Percentiles rank a stretch among this genome's conserved stretches.
These are phyloP conservation scores for sunflower (Helianthus annuus) DNA, from an alignment of 129 eudicot species.

Conservation along the genomic window DNA sequence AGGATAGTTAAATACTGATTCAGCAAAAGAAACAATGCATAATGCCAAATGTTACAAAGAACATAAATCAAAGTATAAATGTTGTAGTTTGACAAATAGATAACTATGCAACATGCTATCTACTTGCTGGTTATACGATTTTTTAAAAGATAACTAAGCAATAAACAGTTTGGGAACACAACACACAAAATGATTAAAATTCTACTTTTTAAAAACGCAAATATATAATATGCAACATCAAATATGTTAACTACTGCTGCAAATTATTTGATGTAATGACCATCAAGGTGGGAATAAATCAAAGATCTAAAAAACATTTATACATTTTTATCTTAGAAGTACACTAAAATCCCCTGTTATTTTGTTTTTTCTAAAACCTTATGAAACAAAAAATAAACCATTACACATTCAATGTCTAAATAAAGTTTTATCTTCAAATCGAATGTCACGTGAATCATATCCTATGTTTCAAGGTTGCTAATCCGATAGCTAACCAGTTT, in stretches of 20 bases:
- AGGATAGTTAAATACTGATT: neutral
- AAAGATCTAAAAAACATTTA: neutral
- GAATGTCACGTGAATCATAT: neutral
- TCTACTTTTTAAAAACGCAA: no score
- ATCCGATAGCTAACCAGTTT: neutral
- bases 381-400: neutral
- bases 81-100: neutral
- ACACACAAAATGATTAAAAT: neutral
- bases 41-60: neutral
- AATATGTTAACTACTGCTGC: neutral
- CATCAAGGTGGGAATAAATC: neutral
- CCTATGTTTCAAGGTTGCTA: neutral
- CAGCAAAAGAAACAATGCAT: neutral
- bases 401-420: neutral
- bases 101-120: no score
- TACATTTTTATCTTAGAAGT: neutral
- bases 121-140: no score
- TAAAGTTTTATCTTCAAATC: neutral
- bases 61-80: neutral
- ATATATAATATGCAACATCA: neutral
- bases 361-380: no score
- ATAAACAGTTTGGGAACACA: neutral
- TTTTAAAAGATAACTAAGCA: no score
- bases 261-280: neutral
- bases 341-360: no score